Evolutionary conservation across 2,329 filamentous ascomycete species (phyloP).

Genomic region (Ophiostoma sp.): DNA sequence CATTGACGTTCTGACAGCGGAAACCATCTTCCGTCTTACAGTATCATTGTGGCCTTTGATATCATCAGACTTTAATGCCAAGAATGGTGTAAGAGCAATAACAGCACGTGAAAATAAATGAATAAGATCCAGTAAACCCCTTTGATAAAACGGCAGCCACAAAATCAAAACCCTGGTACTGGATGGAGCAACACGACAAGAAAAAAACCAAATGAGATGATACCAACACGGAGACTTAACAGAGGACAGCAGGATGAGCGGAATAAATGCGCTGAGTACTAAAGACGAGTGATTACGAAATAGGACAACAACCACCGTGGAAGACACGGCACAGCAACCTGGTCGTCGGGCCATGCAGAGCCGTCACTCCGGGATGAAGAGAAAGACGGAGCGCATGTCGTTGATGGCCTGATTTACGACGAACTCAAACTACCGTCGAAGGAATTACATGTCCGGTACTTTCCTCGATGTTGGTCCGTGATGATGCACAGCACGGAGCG

Average conservation of each 20-base stretch:
- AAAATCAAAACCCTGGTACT: not conserved
- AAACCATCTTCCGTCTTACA: not conserved
- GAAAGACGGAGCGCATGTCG: not conserved
- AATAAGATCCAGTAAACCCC: not conserved
- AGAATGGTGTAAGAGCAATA: not conserved
- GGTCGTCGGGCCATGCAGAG: not conserved
- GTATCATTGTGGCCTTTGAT: not conserved
- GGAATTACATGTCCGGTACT: not conserved
- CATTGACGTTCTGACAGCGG: not conserved
- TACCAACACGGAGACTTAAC: not conserved
- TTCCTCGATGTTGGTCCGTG: not conserved
- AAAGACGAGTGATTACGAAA: not conserved
- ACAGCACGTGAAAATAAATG: not conserved
- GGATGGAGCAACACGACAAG: not conserved
- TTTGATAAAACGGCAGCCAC: not conserved
- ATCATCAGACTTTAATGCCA: not conserved
- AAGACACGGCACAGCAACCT: not conserved
- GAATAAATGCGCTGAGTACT: not conserved
- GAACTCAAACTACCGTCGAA: not conserved
- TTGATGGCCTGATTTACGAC: not conserved
- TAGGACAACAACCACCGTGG: not conserved
- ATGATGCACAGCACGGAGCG: not conserved
- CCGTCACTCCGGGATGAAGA: not conserved
- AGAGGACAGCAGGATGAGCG: not conserved
- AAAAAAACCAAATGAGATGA: not conserved